Evolutionary conservation across 1,139 yeast genomes (phyloP).

Genomic region (Zhuliangozyma parablackwelliae): DNA sequence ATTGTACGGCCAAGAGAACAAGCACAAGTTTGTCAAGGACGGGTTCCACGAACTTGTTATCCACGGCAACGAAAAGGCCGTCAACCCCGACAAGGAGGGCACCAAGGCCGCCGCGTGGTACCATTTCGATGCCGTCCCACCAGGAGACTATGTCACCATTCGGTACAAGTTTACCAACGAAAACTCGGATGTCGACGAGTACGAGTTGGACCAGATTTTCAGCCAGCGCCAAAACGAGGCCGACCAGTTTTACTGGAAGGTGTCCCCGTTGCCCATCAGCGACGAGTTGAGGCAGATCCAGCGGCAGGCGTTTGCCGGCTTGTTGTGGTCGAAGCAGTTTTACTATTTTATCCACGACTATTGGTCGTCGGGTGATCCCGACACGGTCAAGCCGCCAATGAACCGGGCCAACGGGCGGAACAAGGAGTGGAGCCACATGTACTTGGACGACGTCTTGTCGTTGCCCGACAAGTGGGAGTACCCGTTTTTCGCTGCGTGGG

Average conservation of each 20-base stretch:
- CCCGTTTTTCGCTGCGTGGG: conserved; percentile 98
- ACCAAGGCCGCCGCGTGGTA: conserved; percentile 82
- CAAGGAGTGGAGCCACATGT: conserved; percentile 85
- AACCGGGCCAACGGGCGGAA: conserved; percentile 83
- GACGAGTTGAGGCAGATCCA: conserved; percentile 82
- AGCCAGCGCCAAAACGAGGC: conserved; percentile 83
- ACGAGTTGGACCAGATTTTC: conserved; percentile 68
- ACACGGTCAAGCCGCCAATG: conserved; percentile 68
- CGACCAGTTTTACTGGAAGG: conserved; percentile 88
- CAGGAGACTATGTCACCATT: conserved; percentile 85
- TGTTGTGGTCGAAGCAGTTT: conserved; percentile 92
- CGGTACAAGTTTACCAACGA: conserved; percentile 65
- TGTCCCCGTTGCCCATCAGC: conserved; percentile 80
- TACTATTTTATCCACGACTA: conserved; percentile 83
- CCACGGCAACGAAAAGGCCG: conserved; percentile 52
- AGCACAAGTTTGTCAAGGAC: conserved; percentile 66
- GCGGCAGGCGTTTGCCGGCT: conserved; percentile 92
- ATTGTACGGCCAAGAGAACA: conserved; percentile 61
- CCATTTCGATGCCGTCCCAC: conserved; percentile 78
- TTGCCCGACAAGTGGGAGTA: conserved; percentile 97
- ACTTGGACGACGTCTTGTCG: conserved; percentile 83
- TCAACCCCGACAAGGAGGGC: conserved; percentile 37
- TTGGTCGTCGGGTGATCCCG: conserved; percentile 89
- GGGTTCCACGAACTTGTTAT: conserved; percentile 86
- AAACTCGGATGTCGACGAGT: conserved; percentile 64